These are phyloP conservation scores for Populus deltoides DNA, from an alignment of 345 rosid species.

Conservation along the genomic window DNA sequence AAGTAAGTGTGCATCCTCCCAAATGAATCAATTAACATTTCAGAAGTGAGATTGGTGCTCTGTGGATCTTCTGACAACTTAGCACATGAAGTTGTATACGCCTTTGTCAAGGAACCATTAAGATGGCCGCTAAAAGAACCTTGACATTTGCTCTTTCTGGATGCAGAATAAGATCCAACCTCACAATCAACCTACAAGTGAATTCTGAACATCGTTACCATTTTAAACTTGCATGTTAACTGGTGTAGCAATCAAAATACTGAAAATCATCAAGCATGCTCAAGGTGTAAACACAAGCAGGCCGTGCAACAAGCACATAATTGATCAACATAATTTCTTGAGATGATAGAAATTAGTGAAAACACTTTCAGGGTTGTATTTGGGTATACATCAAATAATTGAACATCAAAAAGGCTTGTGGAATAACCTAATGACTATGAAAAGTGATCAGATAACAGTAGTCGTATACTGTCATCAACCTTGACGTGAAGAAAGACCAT, in stretches of 20 bases:
- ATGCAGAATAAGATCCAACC: conserved; percentile 1
- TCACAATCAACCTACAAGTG: conserved; percentile 18
- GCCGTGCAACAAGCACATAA: background rate
- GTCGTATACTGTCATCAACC: background rate
- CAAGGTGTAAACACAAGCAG: background rate
- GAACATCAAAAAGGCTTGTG: background rate
- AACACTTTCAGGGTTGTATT: background rate
- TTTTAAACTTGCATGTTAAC: background rate
- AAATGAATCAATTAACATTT: conserved; percentile 81
- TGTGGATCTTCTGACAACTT: conserved; percentile 39
- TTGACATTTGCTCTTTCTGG: background rate
- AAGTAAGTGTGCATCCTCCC: conserved; percentile 88
- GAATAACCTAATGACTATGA: background rate
- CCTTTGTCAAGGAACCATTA: conserved; percentile 8
- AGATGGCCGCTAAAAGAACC: background rate
- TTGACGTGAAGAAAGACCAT: background rate
- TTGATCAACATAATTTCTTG: background rate
- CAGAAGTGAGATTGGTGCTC: conserved; percentile 41
- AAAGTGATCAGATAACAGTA: background rate
- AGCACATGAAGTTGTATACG: conserved; percentile 40
- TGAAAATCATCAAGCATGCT: background rate
- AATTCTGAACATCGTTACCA: background rate
- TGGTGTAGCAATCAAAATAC: background rate
- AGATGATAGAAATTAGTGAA: background rate
- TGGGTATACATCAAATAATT: background rate